A percentile compares a stretch with the other conserved stretches of the same genome.
These are phyloP conservation scores for Alternaria triticimaculans DNA, from an alignment of 2,329 filamentous ascomycete genomes.

Conservation along the genomic window DNA sequence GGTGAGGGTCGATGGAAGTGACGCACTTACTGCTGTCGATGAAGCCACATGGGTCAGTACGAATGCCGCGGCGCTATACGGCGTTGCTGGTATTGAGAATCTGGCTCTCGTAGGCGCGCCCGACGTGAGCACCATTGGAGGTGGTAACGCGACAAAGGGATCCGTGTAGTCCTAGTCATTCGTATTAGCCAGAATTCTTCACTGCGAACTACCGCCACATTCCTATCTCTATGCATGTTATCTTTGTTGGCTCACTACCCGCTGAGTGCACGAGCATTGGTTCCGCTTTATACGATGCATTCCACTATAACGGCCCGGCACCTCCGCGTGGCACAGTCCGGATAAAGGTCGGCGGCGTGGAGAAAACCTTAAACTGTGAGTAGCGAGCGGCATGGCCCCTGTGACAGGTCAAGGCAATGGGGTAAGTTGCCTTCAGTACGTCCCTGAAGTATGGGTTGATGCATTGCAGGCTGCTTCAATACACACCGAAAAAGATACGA, in stretches of 20 bases:
- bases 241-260: neutral
- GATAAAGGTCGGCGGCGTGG: neutral
- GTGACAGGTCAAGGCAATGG: neutral
- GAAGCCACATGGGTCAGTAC: slow-evolving; percentile 66
- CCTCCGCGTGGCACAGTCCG: neutral
- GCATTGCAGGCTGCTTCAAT: neutral
- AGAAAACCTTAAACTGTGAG: neutral
- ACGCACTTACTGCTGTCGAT: slow-evolving; percentile 57
- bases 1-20: slow-evolving; percentile 52
- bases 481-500: neutral
- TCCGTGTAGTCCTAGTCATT: neutral
- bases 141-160: slow-evolving; percentile 16
- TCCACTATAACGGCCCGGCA: neutral
- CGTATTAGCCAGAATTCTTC: neutral
- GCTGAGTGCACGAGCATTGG: neutral
- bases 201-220: too few species aligned
- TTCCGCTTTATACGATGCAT: neutral
- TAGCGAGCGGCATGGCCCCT: neutral
- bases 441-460: neutral
- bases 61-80: slow-evolving; percentile 64
- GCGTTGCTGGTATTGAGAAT: slow-evolving; percentile 64
- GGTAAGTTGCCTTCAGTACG: neutral
- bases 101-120: slow-evolving; percentile 51
- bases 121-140: slow-evolving; percentile 17
- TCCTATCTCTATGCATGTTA: neutral